Conservation (phyloP, 2,329 filamentous ascomycete species). For the Mycosphaerelloides madeirae region DNA sequence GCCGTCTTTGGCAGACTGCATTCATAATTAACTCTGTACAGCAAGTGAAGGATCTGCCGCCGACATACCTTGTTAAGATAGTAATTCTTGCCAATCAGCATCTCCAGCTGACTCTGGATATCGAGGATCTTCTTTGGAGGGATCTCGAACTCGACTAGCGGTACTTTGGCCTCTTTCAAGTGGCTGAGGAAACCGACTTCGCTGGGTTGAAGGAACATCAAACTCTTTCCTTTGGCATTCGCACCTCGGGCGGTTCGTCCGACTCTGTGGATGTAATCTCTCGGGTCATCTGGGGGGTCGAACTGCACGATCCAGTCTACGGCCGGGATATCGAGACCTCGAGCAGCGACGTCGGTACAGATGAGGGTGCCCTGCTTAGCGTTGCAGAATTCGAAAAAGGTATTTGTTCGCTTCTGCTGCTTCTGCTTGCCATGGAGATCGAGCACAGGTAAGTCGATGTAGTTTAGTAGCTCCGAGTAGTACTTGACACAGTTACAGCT, state of each 20-base stretch:
- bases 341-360: constrained; percentile 92
- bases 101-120: constrained; percentile 78
- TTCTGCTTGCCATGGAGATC: constrained; percentile 94
- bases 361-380: constrained; percentile 82
- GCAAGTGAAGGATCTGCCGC: too few relatives aligned
- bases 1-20: constrained; percentile 61
- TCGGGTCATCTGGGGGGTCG: constrained; percentile 57
- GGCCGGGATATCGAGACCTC: constrained; percentile 90
- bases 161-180: constrained; percentile 84
- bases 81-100: constrained; percentile 91
- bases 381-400: constrained; percentile 94
- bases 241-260: constrained; percentile 86
- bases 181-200: constrained; percentile 91
- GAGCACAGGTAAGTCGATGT: constrained; percentile 87
- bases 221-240: constrained; percentile 75
- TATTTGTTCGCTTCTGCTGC: constrained; percentile 97
- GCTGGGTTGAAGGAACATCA: constrained; percentile 88
- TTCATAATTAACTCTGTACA: constrained; percentile 11
- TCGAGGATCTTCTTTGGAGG: constrained; percentile 83
- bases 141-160: constrained; percentile 94
- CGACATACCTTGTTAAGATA: constrained; percentile 81
- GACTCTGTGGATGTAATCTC: constrained; percentile 92
- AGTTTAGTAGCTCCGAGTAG: constrained; percentile 91
- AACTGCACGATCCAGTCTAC: constrained; percentile 98
- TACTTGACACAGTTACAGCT: constrained; percentile 83